A percentile compares a stretch with the other conserved stretches of the same genome.
phyloP scores from a whole-genome alignment of 2,329 filamentous ascomycete species.

The Ceratocystis variospora region DNA sequence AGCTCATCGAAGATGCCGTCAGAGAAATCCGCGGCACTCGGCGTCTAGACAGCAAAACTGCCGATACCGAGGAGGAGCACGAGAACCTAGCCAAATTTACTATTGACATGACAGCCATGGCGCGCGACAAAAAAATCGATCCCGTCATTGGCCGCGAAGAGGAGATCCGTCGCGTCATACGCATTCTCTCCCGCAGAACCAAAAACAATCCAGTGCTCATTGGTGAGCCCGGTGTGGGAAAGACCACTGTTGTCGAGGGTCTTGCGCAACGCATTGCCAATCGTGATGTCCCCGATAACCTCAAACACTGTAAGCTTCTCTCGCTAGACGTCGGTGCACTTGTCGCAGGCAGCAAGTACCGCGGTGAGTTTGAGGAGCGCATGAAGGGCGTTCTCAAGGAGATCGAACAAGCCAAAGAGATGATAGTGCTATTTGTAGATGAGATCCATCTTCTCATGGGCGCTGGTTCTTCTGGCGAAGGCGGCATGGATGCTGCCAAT shows the following conservation, averaged over 20 bases:
- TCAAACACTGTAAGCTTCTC: conserved; percentile 84
- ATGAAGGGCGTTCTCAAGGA: conserved; percentile 99
- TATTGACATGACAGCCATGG: conserved; percentile 95
- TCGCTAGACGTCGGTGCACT: conserved; percentile 91
- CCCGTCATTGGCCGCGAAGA: conserved; percentile 94
- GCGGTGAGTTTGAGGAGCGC: conserved; percentile 95
- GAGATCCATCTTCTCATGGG: conserved; percentile 99
- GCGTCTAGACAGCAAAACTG: conserved; percentile 89
- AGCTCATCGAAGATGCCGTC: conserved; percentile 81
- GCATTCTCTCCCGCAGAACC: conserved; percentile 81
- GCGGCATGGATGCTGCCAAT: conserved; percentile 97
- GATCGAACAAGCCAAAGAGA: conserved; percentile 85
- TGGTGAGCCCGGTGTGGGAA: conserved; percentile 94
- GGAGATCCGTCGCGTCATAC: conserved; percentile 81
- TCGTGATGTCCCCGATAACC: conserved; percentile 86
- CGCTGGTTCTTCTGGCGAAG: conserved; percentile 83
- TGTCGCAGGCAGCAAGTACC: conserved; percentile 94
- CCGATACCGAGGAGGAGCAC: conserved; percentile 80
- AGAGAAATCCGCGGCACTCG: conserved; percentile 83
- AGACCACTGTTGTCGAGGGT: conserved; percentile 95
- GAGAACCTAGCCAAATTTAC: conserved; percentile 98
- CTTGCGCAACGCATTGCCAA: conserved; percentile 93
- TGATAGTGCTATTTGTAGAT: conserved; percentile 95
- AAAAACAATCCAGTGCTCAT: conserved; percentile 99
- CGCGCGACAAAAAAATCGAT: conserved; percentile 92